Conservation (phyloP, 768 basidiomycete species). For the Lactifluus rugatus region DNA sequence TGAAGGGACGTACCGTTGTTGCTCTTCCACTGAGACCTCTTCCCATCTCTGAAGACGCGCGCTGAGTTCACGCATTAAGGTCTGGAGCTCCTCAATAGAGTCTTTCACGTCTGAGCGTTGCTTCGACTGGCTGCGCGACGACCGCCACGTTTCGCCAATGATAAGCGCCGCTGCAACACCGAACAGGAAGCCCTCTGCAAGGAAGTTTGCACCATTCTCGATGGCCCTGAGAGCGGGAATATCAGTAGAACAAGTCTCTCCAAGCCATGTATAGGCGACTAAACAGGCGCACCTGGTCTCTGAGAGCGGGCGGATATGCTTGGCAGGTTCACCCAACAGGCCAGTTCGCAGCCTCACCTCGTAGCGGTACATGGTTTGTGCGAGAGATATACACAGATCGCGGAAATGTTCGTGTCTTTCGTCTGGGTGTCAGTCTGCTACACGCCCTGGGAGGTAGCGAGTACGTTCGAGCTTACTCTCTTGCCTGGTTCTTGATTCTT, state of each 20-base stretch:
- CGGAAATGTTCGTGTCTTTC: constrained; percentile 65
- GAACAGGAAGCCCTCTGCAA: constrained; percentile 83
- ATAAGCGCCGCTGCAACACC: constrained; percentile 65
- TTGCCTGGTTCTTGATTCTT: constrained; percentile 3
- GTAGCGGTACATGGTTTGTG: constrained; percentile 65
- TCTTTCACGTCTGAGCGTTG: constrained; percentile 70
- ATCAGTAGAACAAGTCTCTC: neutral
- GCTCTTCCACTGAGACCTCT: constrained; percentile 36
- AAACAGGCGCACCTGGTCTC: constrained; percentile 49
- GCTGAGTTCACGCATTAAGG: constrained; percentile 38
- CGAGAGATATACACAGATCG: constrained; percentile 57
- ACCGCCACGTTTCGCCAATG: constrained; percentile 67
- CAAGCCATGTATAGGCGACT: neutral
- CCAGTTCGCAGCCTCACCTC: constrained; percentile 66
- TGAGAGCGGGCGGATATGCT: constrained; percentile 64
- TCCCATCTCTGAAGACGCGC: constrained; percentile 34
- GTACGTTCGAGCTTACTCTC: constrained; percentile 23
- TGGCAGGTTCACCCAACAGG: constrained; percentile 68
- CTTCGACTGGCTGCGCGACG: constrained; percentile 56
- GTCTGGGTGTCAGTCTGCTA: neutral
- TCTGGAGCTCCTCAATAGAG: constrained; percentile 48
- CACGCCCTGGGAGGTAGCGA: neutral
- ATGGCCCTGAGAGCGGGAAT: constrained; percentile 47
- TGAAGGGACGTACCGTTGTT: constrained; percentile 30
- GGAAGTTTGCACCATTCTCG: constrained; percentile 74